Evolutionary conservation across 805 yeast species (phyloP).

Genomic region (Suhomyces emberorum): DNA sequence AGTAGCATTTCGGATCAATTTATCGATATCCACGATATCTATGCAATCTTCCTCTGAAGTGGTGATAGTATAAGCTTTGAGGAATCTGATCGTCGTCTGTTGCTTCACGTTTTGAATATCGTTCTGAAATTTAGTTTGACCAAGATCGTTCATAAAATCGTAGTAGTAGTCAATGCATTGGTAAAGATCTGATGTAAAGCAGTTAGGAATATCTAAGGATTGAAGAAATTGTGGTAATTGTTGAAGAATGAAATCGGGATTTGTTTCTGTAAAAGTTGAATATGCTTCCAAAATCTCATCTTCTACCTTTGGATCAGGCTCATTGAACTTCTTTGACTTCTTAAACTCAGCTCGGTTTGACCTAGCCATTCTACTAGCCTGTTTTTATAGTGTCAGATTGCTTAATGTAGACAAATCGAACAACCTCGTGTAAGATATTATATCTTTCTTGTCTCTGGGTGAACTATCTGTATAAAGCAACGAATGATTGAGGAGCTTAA

Average conservation of each 20-base stretch:
- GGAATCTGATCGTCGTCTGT: slow-evolving; percentile 22
- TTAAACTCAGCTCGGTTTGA: not conserved
- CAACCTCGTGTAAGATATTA: too few relatives aligned
- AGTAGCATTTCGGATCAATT: slow-evolving; percentile 25
- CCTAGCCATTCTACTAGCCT: too few relatives aligned
- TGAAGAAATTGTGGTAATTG: slow-evolving; percentile 25
- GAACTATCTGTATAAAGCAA: too few relatives aligned
- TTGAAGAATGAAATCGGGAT: slow-evolving; percentile 26
- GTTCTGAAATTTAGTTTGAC: slow-evolving; percentile 5
- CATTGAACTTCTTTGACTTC: slow-evolving; percentile 11
- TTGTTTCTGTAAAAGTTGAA: slow-evolving; percentile 18
- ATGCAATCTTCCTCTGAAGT: slow-evolving; percentile 13
- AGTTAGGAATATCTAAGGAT: slow-evolving; percentile 25
- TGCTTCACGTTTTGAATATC: slow-evolving; percentile 19
- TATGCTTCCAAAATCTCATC: slow-evolving; percentile 36
- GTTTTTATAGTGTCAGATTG: too few relatives aligned
- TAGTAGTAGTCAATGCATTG: slow-evolving; percentile 34
- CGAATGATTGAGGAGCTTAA: too few relatives aligned
- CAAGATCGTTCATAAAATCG: slow-evolving; percentile 15
- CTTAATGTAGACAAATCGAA: not conserved
- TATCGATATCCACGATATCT: slow-evolving; percentile 42
- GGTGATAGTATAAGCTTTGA: slow-evolving; percentile 29
- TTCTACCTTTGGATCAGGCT: slow-evolving; percentile 21
- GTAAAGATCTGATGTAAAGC: slow-evolving; percentile 31
- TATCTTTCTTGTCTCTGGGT: too few relatives aligned